phyloP scores from a whole-genome alignment of 805 yeast genomes.

The Lipomyces yamadae region DNA sequence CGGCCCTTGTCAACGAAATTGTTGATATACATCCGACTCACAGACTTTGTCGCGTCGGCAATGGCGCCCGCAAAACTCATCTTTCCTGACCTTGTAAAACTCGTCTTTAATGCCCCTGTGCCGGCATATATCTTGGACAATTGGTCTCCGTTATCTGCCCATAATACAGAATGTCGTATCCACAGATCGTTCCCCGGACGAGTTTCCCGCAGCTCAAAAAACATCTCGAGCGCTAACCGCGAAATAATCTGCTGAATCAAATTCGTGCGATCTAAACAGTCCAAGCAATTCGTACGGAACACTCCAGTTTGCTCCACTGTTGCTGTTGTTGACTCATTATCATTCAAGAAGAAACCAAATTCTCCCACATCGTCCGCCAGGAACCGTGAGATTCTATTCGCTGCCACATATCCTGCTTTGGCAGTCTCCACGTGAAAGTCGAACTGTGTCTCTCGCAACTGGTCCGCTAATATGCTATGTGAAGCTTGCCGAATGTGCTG shows the following conservation, averaged over 20 bases:
- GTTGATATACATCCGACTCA: constrained; percentile 91
- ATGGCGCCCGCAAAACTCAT: constrained; percentile 96
- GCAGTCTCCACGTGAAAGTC: constrained; percentile 94
- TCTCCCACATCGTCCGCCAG: constrained; percentile 69
- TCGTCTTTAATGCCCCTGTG: constrained; percentile 93
- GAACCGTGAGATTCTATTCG: constrained; percentile 66
- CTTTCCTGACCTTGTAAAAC: constrained; percentile 92
- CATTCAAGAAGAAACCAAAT: constrained; percentile 83
- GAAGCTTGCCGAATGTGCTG: constrained; percentile 58
- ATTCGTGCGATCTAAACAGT: constrained; percentile 93
- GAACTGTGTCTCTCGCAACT: constrained; percentile 72
- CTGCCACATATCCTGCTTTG: constrained; percentile 79
- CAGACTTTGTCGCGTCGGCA: constrained; percentile 96
- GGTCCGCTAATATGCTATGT: constrained; percentile 42
- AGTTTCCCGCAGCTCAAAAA: constrained; percentile 48
- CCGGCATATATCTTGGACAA: constrained; percentile 96
- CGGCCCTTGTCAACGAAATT: constrained; percentile 91
- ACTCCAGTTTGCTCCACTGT: constrained; percentile 85
- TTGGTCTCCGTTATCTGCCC: constrained; percentile 99
- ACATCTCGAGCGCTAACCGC: constrained; percentile 60
- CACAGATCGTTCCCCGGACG: constrained; percentile 56
- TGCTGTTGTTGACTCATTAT: constrained; percentile 57
- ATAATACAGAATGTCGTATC: constrained; percentile 77
- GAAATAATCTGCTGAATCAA: constrained; percentile 79
- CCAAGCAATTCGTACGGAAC: constrained; percentile 91